Base-by-base conservation (phyloP, 2,329 filamentous ascomycete species). In the Drechslera avenae region DNA sequence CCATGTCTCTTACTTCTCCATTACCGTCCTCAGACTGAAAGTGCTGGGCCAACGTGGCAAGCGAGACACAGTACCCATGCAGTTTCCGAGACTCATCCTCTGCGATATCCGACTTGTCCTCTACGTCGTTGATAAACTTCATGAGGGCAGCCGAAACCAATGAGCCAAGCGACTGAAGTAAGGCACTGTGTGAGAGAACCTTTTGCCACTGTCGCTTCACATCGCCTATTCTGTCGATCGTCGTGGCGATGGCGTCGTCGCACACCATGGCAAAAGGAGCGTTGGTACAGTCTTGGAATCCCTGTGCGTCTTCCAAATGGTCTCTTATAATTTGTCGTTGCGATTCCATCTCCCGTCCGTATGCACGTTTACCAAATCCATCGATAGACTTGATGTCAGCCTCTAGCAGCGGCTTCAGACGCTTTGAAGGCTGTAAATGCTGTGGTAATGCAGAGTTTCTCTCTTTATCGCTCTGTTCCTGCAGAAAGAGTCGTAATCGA, bases 301-400 rank as follows among this genome's bases (percentile, higher is more conserved):
- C 84, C 67, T 86, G 82, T 1, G 83, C 82, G 17, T 83, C 83
- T 59, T 86, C 84, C 4, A 87, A 79, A 13, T 86, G 73, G 64
- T 87, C 85, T 16, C 77, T 77, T 10, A 87, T 72, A 54, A 87
- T 84, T 1, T 83, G 86, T 45, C 83, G 77, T 59, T 87, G 85
- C 2, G 80, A 81, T 46, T 86, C 83, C 82, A 87, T 86, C 67
- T 86, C 85, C 46, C 80, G 80, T 53, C 81, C 80, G 59, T 87
- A 87, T 2, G 83, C 82, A 23, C 81, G 70, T 64, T 83, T 84
- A 35, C 82, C 83, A 57, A 86, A 86, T 41, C 75, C 78, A 51
- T 85, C 80, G 16, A 87, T 76, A 1, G 78, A 75, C 49, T 79
- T 78, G 49, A 83, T 76, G 60, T 86, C 83, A 12, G 76, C 62